Percentiles rank a stretch among this genome's conserved stretches.
Conservation (phyloP, 2,329 filamentous ascomycete genomes). For the Plenodomus tracheiphilus region DNA sequence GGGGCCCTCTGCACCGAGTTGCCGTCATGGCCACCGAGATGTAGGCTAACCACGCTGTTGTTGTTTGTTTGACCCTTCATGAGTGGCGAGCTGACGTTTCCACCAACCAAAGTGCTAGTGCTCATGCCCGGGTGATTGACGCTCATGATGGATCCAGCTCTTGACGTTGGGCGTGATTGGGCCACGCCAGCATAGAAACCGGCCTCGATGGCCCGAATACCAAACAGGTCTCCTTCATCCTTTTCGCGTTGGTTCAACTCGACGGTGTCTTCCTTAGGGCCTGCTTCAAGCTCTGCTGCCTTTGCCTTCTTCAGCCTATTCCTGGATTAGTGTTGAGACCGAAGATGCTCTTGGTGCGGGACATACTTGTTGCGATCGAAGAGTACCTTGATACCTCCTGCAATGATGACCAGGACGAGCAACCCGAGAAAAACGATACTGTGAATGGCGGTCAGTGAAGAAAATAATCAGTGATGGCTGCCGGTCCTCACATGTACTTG, state of each 20-base stretch:
- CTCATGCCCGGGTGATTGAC: constrained; percentile 33
- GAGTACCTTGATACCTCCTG: constrained; percentile 40
- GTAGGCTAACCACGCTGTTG: constrained; percentile 37
- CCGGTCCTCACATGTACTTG: constrained; percentile 39
- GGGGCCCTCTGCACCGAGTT: constrained; percentile 21
- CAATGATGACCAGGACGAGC: constrained; percentile 36
- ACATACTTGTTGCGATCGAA: constrained; percentile 43
- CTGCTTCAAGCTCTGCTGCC: constrained; percentile 29
- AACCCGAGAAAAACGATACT: constrained; percentile 42
- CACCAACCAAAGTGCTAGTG: constrained; percentile 41
- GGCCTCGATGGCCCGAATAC: constrained; percentile 47
- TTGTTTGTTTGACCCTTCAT: constrained; percentile 35
- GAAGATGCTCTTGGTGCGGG: not conserved
- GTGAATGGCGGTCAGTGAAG: constrained; percentile 10
- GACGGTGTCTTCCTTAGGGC: constrained; percentile 37
- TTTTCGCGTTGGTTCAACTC: constrained; percentile 42
- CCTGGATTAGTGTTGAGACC: constrained; percentile 10
- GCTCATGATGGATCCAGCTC: constrained; percentile 34
- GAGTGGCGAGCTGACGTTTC: constrained; percentile 35
- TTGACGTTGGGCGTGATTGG: constrained; percentile 44
- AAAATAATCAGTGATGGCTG: not conserved
- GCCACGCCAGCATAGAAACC: constrained; percentile 47
- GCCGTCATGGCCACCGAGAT: constrained; percentile 30
- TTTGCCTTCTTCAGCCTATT: constrained; percentile 37
- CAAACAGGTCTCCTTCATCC: constrained; percentile 47